phyloP scores from a whole-genome alignment of 176 grass and related monocot species.

The Aegilops speltoides region DNA sequence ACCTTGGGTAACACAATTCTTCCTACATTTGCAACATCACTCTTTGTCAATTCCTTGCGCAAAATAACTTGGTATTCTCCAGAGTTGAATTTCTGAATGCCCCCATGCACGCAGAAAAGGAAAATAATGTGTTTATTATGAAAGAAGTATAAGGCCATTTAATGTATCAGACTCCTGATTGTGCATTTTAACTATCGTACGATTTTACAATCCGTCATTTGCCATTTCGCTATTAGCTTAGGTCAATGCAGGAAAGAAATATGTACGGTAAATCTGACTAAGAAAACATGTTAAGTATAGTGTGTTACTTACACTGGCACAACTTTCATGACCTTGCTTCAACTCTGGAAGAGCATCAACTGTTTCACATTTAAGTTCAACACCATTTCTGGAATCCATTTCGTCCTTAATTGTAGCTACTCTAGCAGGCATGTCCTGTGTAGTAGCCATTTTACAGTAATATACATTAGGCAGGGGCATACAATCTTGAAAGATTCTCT shows the following conservation, averaged over 20 bases:
- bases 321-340: constrained; percentile 37
- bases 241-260: background rate
- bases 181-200: background rate
- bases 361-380: constrained; percentile 29
- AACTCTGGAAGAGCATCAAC: constrained; percentile 32
- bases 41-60: constrained; percentile 90
- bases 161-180: background rate
- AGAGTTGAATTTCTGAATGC: constrained; percentile 43
- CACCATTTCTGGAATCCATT: constrained; percentile 28
- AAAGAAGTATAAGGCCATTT: constrained; percentile 8
- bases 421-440: constrained; percentile 45
- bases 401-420: constrained; percentile 35
- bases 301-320: constrained; percentile 33
- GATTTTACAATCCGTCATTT: constrained; percentile 1
- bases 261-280: background rate
- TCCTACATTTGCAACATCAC: constrained; percentile 77
- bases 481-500: constrained; percentile 20
- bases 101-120: background rate
- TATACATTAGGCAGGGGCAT: constrained; percentile 21
- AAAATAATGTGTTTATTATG: constrained; percentile 22
- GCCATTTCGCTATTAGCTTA: background rate
- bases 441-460: constrained; percentile 7
- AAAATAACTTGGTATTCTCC: constrained; percentile 62
- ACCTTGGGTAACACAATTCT: constrained; percentile 97
- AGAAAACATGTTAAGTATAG: background rate